Evolutionary conservation across 345 rosid species (phyloP).

Genomic region (Salix exigua): DNA sequence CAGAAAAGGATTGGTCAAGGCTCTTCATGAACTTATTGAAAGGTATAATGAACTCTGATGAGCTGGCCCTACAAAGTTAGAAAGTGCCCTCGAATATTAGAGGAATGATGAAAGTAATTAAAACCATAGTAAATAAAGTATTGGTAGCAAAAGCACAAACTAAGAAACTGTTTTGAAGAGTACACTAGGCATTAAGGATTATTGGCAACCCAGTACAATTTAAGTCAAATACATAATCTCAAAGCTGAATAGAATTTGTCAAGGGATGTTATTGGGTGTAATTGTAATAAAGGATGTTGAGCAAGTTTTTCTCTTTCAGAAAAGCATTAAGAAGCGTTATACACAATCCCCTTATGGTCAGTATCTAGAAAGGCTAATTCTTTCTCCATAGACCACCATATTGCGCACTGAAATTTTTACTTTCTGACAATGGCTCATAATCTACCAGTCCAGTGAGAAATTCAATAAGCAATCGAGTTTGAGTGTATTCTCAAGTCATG

Average conservation of each 20-base stretch:
- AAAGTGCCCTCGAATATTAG: constrained; percentile 1
- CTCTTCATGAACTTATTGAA: constrained; percentile 69
- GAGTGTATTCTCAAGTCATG: background rate
- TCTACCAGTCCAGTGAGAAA: background rate
- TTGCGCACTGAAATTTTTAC: background rate
- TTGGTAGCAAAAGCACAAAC: background rate
- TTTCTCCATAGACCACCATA: background rate
- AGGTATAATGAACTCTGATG: constrained; percentile 75
- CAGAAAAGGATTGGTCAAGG: constrained; percentile 53
- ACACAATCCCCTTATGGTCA: background rate
- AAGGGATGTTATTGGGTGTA: background rate
- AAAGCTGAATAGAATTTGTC: background rate
- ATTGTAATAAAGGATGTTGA: background rate
- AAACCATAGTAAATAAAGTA: background rate
- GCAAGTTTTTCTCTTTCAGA: background rate
- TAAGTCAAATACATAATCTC: background rate
- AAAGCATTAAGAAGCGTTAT: background rate
- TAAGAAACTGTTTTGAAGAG: background rate
- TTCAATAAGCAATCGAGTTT: background rate
- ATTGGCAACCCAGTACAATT: background rate
- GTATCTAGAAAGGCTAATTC: background rate
- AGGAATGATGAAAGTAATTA: background rate
- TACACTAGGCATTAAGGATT: background rate
- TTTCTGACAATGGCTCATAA: background rate
- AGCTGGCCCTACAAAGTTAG: constrained; percentile 47